Evolutionary conservation across 2,329 filamentous ascomycete genomes (phyloP).

Genomic region (Monosporascus sp.): DNA sequence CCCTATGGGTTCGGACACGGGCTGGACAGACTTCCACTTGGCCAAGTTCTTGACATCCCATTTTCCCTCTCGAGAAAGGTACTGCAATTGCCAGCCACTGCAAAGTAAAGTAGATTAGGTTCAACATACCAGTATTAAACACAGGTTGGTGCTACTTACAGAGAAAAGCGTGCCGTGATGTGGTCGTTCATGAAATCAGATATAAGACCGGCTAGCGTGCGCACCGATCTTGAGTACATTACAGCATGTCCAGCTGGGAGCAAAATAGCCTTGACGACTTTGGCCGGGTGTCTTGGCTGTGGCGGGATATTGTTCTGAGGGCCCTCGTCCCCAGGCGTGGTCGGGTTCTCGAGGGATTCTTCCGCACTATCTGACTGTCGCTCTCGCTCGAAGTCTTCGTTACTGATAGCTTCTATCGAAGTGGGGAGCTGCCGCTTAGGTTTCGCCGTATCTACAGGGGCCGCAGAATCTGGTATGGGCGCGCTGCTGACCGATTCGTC

Average conservation of each 20-base stretch:
- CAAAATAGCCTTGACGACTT: conserved; percentile 61
- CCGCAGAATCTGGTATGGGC: conserved; percentile 41
- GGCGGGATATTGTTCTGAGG: conserved; percentile 36
- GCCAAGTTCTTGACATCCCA: conserved; percentile 96
- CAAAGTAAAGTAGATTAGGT: background rate
- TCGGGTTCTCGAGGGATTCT: conserved; percentile 33
- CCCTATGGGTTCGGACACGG: conserved; percentile 74
- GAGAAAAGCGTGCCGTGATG: conserved; percentile 70
- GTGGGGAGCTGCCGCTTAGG: conserved; percentile 28
- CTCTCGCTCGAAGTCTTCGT: conserved; percentile 32
- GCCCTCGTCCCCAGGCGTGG: conserved; percentile 43
- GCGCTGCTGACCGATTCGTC: background rate
- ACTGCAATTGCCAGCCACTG: conserved; percentile 79
- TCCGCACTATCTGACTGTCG: conserved; percentile 15
- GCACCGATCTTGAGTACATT: conserved; percentile 72
- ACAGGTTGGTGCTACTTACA: conserved; percentile 29
- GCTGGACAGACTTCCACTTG: conserved; percentile 79
- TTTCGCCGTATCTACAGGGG: conserved; percentile 36
- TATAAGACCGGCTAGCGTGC: conserved; percentile 73
- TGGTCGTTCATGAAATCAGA: conserved; percentile 73
- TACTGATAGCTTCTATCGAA: conserved; percentile 33
- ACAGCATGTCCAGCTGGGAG: conserved; percentile 77
- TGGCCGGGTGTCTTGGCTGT: conserved; percentile 43
- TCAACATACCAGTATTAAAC: background rate
- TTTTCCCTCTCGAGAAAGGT: conserved; percentile 84